These are phyloP conservation scores for Aspergillus terreus DNA, from an alignment of 2,329 filamentous ascomycete species.

Conservation along the genomic window DNA sequence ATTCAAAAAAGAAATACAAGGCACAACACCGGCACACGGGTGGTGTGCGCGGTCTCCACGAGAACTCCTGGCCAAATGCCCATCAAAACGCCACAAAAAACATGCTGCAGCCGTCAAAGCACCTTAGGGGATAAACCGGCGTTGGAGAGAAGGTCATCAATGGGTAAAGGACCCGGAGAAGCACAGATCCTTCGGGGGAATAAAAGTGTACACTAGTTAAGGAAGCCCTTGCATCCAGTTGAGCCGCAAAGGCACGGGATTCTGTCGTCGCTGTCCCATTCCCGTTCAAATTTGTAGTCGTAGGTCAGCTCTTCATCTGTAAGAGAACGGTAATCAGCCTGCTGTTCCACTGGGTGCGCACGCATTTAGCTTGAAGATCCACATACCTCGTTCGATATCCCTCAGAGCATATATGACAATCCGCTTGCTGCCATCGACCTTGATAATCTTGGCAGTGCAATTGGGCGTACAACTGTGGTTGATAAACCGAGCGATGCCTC, in stretches of 20 bases:
- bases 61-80: conserved; percentile 7
- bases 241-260: conserved; percentile 97
- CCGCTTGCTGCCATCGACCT: conserved; percentile 93
- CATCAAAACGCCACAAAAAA: conserved; percentile 10
- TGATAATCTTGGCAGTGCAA: conserved; percentile 98
- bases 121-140: neutral
- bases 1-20: conserved; percentile 12
- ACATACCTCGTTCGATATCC: conserved; percentile 91
- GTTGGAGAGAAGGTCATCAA: neutral
- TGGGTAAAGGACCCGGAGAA: neutral
- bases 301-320: conserved; percentile 98
- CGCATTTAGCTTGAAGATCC: neutral
- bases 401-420: conserved; percentile 98
- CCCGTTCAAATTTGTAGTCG: conserved; percentile 99
- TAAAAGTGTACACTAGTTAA: conserved; percentile 63
- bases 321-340: conserved; percentile 8
- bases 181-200: neutral
- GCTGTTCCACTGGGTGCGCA: neutral
- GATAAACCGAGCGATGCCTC: conserved; percentile 96
- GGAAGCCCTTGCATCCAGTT: conserved; percentile 94
- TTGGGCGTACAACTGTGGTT: conserved; percentile 97
- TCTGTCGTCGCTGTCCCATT: conserved; percentile 88
- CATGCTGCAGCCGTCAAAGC: neutral
- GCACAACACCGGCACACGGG: neutral
- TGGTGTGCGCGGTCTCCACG: too few species aligned